These are phyloP conservation scores for Brassica hybrid DNA, from an alignment of 441 rosid genomes.

Conservation along the genomic window DNA sequence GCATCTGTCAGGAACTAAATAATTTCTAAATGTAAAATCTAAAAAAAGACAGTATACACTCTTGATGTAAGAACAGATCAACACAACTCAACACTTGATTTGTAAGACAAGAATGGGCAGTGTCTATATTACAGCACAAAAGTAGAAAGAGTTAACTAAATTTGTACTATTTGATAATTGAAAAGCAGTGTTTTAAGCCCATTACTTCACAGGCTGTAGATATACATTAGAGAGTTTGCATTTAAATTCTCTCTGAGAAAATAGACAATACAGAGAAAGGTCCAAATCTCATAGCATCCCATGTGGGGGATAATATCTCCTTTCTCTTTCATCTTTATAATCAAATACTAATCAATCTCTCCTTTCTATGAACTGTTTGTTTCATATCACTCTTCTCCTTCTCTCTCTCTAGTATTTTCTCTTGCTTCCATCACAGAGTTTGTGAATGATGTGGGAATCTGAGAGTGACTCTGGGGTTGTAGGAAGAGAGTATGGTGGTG, in stretches of 20 bases:
- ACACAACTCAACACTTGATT: no score
- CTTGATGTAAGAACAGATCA: no score
- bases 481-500: constrained; percentile 80
- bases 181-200: constrained; percentile 54
- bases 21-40: constrained; percentile 21
- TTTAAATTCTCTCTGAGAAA: constrained; percentile 41
- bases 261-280: constrained; percentile 48
- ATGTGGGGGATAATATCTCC: constrained; percentile 61
- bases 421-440: constrained; percentile 25
- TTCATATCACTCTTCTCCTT: constrained; percentile 33
- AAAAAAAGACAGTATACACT: constrained; percentile 26
- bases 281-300: constrained; percentile 73
- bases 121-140: no score
- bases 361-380: constrained; percentile 26
- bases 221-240: constrained; percentile 38
- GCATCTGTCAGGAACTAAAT: constrained; percentile 38
- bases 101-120: constrained; percentile 31
- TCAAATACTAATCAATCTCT: constrained; percentile 37
- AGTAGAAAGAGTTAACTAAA: neutral
- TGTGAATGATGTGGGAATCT: constrained; percentile 84
- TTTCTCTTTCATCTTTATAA: constrained; percentile 44
- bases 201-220: constrained; percentile 74
- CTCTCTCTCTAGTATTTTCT: constrained; percentile 9
- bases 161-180: constrained; percentile 41
- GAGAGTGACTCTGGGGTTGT: constrained; percentile 61